Base-by-base conservation (phyloP, 768 basidiomycete genomes). In the Auriscalpium microsporum region DNA sequence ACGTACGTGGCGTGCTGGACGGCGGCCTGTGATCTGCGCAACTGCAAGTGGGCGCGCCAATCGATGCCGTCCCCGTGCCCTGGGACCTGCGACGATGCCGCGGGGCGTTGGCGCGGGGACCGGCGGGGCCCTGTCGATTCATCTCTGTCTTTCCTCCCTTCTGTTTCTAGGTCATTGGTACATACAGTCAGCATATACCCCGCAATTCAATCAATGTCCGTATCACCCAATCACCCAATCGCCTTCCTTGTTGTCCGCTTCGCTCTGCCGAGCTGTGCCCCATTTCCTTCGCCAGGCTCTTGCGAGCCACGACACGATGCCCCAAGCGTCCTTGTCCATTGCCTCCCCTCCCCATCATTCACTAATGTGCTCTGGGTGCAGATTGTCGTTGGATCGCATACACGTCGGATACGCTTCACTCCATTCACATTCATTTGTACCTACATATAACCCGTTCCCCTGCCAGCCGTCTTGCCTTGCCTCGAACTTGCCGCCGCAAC, bases 1-100 rank as follows among this genome's bases (percentile, higher is more conserved):
- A 99, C 69, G 89, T 98, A 48, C 79, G 96, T 56, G 94, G 90
- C 46, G 86, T 96, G 40, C 77, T 97, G 60, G 91, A 95, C 66
- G 90, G 88, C 57, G 85, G 86, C 64, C 78, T 88, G 71, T 88
- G 74, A 73, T 53, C 48, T 40, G 38, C 23, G 47, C 46, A 53
- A 47, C 38, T 36, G 28, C 21, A 35, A 49, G 49, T 38, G 53
- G 36, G 50, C n/a, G 16, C 42, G 14, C 46, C 14, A 13, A 48
- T 48, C 16, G n/a, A 13, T 48, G 13, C 17, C 28, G 4, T 52
- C 38, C 38, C 44, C 36, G 23, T 37, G 47, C 42, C 28, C 51
- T 14, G 38, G 33, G 42, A 42, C 16, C 17, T 49, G 38, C 49
- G 45, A 36, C 45, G 16, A 28, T 19, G 13, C 45, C 53, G 10